Base-by-base conservation (phyloP, 2,329 filamentous ascomycete genomes). In the Colletotrichum sublineola region DNA sequence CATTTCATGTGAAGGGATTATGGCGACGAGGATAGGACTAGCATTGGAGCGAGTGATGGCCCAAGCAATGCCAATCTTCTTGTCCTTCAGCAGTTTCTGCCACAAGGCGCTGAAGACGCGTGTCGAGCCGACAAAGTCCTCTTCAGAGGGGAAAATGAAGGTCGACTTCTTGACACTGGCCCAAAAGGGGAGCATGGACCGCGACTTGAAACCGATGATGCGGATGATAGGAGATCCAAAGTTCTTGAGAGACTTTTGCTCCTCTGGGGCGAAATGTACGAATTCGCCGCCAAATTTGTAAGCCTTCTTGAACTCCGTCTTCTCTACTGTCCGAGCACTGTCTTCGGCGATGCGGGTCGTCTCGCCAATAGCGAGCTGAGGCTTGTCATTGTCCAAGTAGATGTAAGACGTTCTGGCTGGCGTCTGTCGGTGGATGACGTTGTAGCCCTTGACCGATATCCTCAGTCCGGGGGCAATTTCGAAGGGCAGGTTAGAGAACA, bases 261-360 rank as follows among this genome's bases (percentile, higher is more conserved):
- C 96, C 44, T 98, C 95, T 0, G 91, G 88, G 0, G 91, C 91
- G 80, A 99, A 99, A 61, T 92, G 89, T 58, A 99, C 90, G 60
- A 94, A 94, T 75, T 97, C 94, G 50, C 94, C 95, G 15, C 96
- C 96, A 78, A 98, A 98, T 77, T 96, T 98, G 86, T 96, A 99
- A 0, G 96, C 96, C 81, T 96, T 98, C 71, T 93, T 93, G 29
- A 97, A 89, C 77, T 98, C 95, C 3, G 84, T 84, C 76, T 95
- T 95, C 74, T 97, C 92, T 0, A 98, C 90, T 0, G 90, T 90
- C 48, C 91, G 88, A 2, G 92, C 89, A 24, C 91, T 95, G 76
- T 97, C 94, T 73, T 94, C 93, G 5, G 94, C 92, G 67, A 95
- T 87, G 68, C 91, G 90, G 1, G 90, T 91, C 0, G 94, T 96